These are phyloP conservation scores for Diaporthe helianthi DNA, from an alignment of 2,329 filamentous ascomycete genomes.

Conservation along the genomic window DNA sequence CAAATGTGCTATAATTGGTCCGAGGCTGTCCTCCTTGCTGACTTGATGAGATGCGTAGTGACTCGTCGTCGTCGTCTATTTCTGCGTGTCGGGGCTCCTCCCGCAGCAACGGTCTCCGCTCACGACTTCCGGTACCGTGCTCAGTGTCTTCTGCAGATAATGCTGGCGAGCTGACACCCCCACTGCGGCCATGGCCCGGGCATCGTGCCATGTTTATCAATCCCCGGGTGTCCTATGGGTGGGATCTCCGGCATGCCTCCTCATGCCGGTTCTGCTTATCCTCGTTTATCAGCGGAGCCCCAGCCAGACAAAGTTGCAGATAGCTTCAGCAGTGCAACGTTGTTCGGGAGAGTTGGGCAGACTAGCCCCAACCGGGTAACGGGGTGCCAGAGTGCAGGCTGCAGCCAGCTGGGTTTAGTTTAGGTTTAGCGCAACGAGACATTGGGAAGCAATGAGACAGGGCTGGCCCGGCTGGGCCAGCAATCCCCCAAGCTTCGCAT, in stretches of 20 bases:
- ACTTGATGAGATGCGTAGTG: background rate
- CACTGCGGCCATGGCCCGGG: background rate
- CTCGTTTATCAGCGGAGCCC: constrained; percentile 17
- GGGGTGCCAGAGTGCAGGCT: background rate
- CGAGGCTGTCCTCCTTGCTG: background rate
- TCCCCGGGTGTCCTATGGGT: background rate
- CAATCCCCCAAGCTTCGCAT: background rate
- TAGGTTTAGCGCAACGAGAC: constrained; percentile 4
- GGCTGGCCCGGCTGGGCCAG: background rate
- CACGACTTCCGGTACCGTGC: no score
- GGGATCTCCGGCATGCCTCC: background rate
- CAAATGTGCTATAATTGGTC: background rate
- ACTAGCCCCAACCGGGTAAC: background rate
- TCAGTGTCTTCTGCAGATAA: background rate
- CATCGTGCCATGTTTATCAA: constrained; percentile 6
- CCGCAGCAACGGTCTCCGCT: background rate
- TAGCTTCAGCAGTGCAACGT: constrained; percentile 21
- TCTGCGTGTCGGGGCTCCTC: background rate
- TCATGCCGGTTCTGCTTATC: background rate
- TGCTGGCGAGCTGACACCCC: background rate
- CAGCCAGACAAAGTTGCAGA: constrained; percentile 17
- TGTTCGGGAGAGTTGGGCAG: background rate
- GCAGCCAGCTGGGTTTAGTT: no score
- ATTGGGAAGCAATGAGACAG: background rate
- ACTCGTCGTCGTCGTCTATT: background rate